Base-by-base conservation (phyloP, 1,284 basidiomycete species). In the Cryptococcus depauperatus region DNA sequence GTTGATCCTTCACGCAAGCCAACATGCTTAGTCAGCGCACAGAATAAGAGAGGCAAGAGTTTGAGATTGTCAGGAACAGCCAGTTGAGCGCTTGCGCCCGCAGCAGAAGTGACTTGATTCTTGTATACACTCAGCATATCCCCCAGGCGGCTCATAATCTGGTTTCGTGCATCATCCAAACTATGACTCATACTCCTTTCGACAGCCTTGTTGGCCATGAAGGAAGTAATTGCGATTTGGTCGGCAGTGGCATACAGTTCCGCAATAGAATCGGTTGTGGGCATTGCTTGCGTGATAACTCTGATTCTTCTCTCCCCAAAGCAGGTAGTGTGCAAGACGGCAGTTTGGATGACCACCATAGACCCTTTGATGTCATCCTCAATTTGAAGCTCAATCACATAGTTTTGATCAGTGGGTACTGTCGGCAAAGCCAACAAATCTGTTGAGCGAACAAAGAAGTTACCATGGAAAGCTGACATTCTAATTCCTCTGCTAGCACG, bases 391-490 rank as follows among this genome's bases (percentile, higher is more conserved):
- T 99, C 95, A 63, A 98, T 95, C 13, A 85, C 85, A 66, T 99
- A 99, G 40, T 86, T 92, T 70, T 96, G 90, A 64, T 99, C 92
- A 59, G 88, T 82, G 9, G 95, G 91, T 14, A 98, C 93, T 14
- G 91, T 85, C 2, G 95, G 93, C 77, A 98, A 85, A 3, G 93
- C 91, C 27, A 98, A 79, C 28, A 98, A 77, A 73, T 99, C 95
- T 27, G 93, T 97, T 10, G 92, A 96, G 41, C 95, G 84, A 43
- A 97, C 91, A 69, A 99, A 98, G 76, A 98, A 98, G 77, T 98
- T 98, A 57, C 95, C 95, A 62, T 98, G 91, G 85, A 96, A 99
- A 1, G 89, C 88, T 5, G 90, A 84, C 84, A 97, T 91, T 48
- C 95, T 84, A 46, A 99, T 75, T 48, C 92, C 89, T 73, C 88